Conservation (phyloP, 2,329 filamentous ascomycete species). For the Hysterium pulicare region DNA sequence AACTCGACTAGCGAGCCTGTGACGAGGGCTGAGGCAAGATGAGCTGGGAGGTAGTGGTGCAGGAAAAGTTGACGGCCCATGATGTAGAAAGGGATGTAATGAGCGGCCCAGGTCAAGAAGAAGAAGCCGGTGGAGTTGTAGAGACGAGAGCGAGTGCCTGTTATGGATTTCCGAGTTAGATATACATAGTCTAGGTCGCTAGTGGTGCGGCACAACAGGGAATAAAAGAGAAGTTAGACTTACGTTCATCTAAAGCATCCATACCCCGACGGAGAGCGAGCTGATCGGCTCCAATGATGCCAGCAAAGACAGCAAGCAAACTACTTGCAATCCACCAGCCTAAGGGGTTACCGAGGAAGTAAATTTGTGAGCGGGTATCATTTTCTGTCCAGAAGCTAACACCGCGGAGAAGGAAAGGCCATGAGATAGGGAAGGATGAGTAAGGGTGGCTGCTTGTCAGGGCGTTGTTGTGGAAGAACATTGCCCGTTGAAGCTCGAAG, state of each 20-base stretch:
- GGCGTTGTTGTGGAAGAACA: slow-evolving; percentile 99
- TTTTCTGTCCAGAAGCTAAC: slow-evolving; percentile 99
- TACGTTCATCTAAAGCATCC: slow-evolving; percentile 89
- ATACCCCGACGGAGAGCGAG: slow-evolving; percentile 88
- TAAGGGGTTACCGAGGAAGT: slow-evolving; percentile 94
- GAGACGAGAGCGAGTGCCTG: slow-evolving; percentile 83
- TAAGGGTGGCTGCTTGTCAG: slow-evolving; percentile 97
- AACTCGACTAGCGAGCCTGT: slow-evolving; percentile 92
- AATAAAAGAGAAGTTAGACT: slow-evolving; percentile 46
- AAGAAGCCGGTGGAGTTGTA: slow-evolving; percentile 99
- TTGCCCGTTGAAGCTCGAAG: slow-evolving; percentile 91
- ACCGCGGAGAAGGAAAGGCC: slow-evolving; percentile 94
- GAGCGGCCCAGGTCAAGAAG: slow-evolving; percentile 95
- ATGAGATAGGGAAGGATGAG: slow-evolving; percentile 89
- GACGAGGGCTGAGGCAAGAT: slow-evolving; percentile 85
- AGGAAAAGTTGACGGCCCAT: slow-evolving; percentile 98
- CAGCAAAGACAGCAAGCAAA: slow-evolving; percentile 86
- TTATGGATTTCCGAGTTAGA: slow-evolving; percentile 27
- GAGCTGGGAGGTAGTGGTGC: slow-evolving; percentile 94
- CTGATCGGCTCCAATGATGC: slow-evolving; percentile 89
- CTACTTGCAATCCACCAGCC: slow-evolving; percentile 97
- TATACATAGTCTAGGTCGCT: background rate
- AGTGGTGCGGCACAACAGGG: background rate
- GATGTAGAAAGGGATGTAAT: slow-evolving; percentile 95
- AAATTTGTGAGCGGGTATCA: slow-evolving; percentile 93